These are phyloP conservation scores for Tetrahymena borealis DNA, from an alignment of 73 alveolate genomes.

Conservation along the genomic window DNA sequence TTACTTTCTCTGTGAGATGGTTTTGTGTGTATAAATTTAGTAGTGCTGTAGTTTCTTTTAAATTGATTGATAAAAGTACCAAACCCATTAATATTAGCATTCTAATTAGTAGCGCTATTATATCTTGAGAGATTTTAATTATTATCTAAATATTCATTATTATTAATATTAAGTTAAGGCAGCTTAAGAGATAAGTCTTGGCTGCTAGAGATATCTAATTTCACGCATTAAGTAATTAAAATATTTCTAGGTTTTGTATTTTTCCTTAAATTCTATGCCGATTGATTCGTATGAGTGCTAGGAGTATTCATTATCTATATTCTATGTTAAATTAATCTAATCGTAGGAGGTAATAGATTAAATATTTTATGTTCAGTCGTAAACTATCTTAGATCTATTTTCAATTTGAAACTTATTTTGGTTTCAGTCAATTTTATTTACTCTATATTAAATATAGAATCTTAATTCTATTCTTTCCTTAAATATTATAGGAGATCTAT, in stretches of 20 bases:
- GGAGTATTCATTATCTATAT: neutral
- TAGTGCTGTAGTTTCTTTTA: neutral
- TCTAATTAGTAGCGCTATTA: neutral
- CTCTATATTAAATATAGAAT: no score
- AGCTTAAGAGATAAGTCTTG: neutral
- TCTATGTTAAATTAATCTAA: no score
- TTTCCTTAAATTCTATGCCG: neutral
- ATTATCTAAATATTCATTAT: neutral
- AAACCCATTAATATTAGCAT: neutral
- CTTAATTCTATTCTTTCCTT: no score
- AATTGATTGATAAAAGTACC: neutral
- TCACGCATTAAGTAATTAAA: neutral
- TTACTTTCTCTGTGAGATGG: neutral
- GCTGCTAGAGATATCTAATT: neutral
- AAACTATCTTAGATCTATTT: no score
- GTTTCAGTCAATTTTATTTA: no score
- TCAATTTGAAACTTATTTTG: no score
- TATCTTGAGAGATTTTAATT: neutral
- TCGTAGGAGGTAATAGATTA: no score
- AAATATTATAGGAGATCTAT: no score
- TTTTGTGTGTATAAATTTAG: neutral
- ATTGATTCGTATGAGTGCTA: neutral
- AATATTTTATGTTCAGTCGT: no score
- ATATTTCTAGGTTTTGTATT: neutral
- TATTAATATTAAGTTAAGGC: neutral